Evolutionary conservation across 2,329 filamentous ascomycete genomes (phyloP), one percentile per base, ranked within the genome.

Genomic region (Aurifilum marmelostoma): DNA sequence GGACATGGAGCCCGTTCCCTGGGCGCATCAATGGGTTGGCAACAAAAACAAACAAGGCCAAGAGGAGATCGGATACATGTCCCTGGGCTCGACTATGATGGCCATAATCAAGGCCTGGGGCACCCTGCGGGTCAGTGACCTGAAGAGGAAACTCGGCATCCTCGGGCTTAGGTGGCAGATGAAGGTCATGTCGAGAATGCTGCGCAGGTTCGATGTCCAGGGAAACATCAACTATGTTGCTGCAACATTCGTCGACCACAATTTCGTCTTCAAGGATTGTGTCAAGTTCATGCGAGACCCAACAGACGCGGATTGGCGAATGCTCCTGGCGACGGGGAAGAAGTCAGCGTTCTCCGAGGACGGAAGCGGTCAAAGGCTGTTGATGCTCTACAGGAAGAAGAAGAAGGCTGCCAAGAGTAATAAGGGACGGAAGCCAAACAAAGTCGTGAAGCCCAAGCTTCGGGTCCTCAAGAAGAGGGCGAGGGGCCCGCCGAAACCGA

Each of bases 211-310:
- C 70, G 86, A 86, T 29, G 81, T 83, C 32, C 80, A 84, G 61
- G 88, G 87, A 7, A 82, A 85, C 37, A 80, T 88, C 27, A 83
- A 84, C 61, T 89, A 87, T 71, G 85, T 88, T 3, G 86, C 86
- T 3, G 87, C 87, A 5, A 84, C 83, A 50, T 83, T 88, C 14
- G 80, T 82, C 21, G 81, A 83, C 43, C 77, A 77, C 34, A 78
- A 76, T 67, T 83, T 83, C 67, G 79, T 89, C 7, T 89, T 86
- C 78, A 88, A 88, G 72, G 87, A 89, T 72, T 90, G 88, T 72
- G 81, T 90, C 71, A 87, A 87, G 71, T 89, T 84, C 68, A 78
- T 84, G 61, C 81, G 87, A 59, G 86, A 89, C 8, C 82, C 88
- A 41, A 86, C 83, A 16, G 74, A 83, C 1, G 83, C 85, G 29